Evolutionary conservation across 2,329 filamentous ascomycete species (phyloP).

Genomic region (Calonectria crousiana): DNA sequence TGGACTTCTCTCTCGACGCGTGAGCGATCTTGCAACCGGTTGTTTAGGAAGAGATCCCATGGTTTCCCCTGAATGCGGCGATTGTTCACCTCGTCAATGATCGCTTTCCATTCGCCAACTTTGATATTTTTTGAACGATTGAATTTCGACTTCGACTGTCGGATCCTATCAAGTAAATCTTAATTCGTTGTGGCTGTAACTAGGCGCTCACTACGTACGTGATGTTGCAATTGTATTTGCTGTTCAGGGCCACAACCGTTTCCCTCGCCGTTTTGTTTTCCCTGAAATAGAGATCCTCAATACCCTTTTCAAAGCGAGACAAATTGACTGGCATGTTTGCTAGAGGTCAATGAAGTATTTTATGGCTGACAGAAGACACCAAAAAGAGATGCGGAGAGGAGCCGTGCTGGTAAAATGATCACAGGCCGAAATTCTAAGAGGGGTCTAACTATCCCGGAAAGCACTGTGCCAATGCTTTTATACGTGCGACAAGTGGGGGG

Average conservation of each 20-base stretch:
- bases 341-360: too few species aligned
- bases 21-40: neutral
- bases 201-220: neutral
- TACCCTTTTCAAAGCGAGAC: neutral
- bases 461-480: neutral
- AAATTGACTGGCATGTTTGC: neutral
- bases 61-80: neutral
- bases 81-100: neutral
- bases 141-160: neutral
- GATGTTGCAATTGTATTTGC: neutral
- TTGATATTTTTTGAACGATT: neutral
- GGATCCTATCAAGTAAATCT: neutral
- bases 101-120: neutral
- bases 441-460: too few species aligned
- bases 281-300: neutral
- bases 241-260: neutral
- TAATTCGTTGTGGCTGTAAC: neutral
- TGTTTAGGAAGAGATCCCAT: neutral
- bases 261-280: neutral
- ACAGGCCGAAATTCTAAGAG: too few species aligned
- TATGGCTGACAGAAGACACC: neutral
- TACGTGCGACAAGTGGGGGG: neutral
- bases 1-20: neutral
- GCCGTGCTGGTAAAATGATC: neutral
- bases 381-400: neutral